These are phyloP conservation scores for Pseudonitzschia pungens DNA, from an alignment of 108 stramenopile species.

Conservation along the genomic window DNA sequence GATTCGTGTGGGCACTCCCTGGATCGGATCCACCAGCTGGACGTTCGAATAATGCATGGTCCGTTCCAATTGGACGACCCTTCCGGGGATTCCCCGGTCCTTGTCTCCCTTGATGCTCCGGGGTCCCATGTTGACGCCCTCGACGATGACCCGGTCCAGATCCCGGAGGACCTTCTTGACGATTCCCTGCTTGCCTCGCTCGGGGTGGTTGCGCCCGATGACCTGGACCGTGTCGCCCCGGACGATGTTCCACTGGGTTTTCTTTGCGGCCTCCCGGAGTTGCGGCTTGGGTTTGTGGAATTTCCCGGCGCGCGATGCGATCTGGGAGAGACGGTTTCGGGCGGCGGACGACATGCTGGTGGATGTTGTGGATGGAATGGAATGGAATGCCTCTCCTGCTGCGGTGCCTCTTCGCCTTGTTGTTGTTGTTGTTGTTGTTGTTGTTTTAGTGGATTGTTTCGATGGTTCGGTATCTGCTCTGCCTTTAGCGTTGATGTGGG, in stretches of 20 bases:
- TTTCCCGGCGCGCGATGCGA: conserved; percentile 27
- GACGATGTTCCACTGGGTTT: conserved; percentile 79
- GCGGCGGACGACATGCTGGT: conserved; percentile 15
- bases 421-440: not conserved
- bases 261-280: conserved; percentile 36
- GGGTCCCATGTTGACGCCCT: conserved; percentile 86
- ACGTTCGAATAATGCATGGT: conserved; percentile 91
- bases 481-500: too few species aligned
- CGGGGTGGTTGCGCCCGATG: conserved; percentile 76
- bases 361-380: not conserved
- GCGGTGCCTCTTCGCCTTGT: too few species aligned
- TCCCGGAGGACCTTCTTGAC: conserved; percentile 76
- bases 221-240: conserved; percentile 95
- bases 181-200: conserved; percentile 86
- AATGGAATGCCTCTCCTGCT: too few species aligned
- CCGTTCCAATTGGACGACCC: conserved; percentile 54
- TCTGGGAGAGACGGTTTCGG: conserved; percentile 26
- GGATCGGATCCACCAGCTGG: conserved; percentile 79
- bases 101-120: conserved; percentile 71
- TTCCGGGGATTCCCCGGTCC: conserved; percentile 60
- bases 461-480: not conserved
- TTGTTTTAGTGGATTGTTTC: not conserved
- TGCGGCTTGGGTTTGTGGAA: conserved; percentile 41
- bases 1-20: conserved; percentile 82
- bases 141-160: conserved; percentile 87